Evolutionary conservation across 2,329 filamentous ascomycete species (phyloP).

Genomic region (Colletotrichum sp.): DNA sequence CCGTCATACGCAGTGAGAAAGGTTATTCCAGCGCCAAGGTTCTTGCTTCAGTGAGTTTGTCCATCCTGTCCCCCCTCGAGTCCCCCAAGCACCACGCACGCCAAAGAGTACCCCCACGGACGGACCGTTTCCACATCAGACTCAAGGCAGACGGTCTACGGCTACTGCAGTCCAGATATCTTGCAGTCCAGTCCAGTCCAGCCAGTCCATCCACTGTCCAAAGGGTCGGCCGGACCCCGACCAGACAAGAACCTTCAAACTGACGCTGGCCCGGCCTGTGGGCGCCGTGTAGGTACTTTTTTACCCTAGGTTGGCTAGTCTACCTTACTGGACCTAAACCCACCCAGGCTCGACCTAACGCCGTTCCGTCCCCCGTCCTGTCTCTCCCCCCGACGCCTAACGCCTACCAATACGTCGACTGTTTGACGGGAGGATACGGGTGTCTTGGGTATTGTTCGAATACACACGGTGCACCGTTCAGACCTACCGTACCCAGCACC

Average conservation of each 20-base stretch:
- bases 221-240: neutral
- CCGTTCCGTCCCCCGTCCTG: neutral
- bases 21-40: neutral
- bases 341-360: neutral
- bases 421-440: neutral
- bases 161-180: neutral
- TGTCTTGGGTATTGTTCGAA: neutral
- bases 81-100: neutral
- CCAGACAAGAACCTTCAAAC: neutral
- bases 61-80: neutral
- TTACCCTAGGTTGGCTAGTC: neutral
- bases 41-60: neutral
- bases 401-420: neutral
- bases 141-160: neutral
- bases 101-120: neutral
- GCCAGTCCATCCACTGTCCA: neutral
- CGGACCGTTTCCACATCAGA: neutral
- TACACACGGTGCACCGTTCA: neutral
- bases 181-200: neutral
- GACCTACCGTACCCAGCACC: neutral
- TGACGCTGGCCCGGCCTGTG: slow-evolving; percentile 5
- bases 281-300: neutral
- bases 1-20: neutral
- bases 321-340: neutral
- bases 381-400: neutral